phyloP scores from a whole-genome alignment of 768 basidiomycete species.

The Suillus americanus region DNA sequence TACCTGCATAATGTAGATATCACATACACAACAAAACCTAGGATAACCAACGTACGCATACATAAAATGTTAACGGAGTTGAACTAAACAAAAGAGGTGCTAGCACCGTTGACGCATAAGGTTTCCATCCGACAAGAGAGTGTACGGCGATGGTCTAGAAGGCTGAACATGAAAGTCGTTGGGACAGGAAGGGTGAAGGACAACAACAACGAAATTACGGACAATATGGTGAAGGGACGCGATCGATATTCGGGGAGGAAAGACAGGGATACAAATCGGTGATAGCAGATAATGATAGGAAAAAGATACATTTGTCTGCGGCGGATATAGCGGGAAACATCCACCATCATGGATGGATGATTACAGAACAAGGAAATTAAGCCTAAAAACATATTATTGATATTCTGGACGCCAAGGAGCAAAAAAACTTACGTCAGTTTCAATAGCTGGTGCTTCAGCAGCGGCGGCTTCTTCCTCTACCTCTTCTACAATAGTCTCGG shows the following conservation, averaged over 20 bases:
- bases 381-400: slow-evolving; percentile 14
- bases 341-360: slow-evolving; percentile 14
- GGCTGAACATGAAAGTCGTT: slow-evolving; percentile 12
- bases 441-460: slow-evolving; percentile 35
- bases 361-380: slow-evolving; percentile 18
- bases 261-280: slow-evolving; percentile 25
- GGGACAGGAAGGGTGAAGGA: slow-evolving; percentile 20
- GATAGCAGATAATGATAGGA: slow-evolving; percentile 34
- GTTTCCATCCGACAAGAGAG: slow-evolving; percentile 10
- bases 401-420: slow-evolving; percentile 2
- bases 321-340: slow-evolving; percentile 15
- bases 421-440: slow-evolving; percentile 20
- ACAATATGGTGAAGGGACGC: slow-evolving; percentile 18
- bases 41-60: slow-evolving; percentile 17
- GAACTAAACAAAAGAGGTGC: slow-evolving; percentile 15
- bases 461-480: slow-evolving; percentile 44
- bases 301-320: slow-evolving; percentile 33
- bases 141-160: slow-evolving; percentile 8
- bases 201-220: slow-evolving; percentile 14
- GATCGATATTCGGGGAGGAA: slow-evolving; percentile 2
- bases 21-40: slow-evolving; percentile 17
- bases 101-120: slow-evolving; percentile 2
- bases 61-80: slow-evolving; percentile 15
- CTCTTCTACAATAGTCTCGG: slow-evolving; percentile 58
- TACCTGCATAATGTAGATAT: slow-evolving; percentile 10